Base-by-base conservation (phyloP, 495 filamentous ascomycete genomes). In the Trichoderma erinaceum region DNA sequence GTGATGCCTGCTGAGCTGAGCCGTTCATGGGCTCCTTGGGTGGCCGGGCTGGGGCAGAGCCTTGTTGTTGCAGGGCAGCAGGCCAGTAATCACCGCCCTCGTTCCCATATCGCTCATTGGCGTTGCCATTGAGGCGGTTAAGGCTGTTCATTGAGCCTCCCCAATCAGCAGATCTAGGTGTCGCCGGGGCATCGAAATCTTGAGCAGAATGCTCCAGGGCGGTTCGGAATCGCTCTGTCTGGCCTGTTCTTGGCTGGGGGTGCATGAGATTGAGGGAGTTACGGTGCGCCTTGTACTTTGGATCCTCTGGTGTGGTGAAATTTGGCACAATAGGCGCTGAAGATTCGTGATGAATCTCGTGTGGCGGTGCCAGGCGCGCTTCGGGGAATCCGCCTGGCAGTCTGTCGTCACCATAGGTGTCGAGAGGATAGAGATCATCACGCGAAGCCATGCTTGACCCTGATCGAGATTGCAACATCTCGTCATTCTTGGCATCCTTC, bases 271-370 rank as follows among this genome's bases (percentile, higher is more conserved):
- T 92, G 38, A 96, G 78, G 61, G 91, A 96, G 75, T 95, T 90
- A 64, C 93, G 91, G 76, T 97, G 91, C 21, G 91, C 92, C 73
- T 91, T 88, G 75, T 97, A 97, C 75, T 96, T 96, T 41, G 93
- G 92, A 68, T 92, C 89, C 73, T 97, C 93, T 27, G 92, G 90
- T 21, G 81, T 82, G 72, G 78, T 78, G 64, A 29, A 71, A 69
- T 29, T 70, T 69, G 46, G 32, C 67, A 82, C 70, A 67, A 81
- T 75, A 64, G 82, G 80, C 46, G 84, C 73, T 10, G 89, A 89
- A 1, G 56, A 61, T 61, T 61, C 56, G 56, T 29, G 56, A 61
- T 29, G 56, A 61, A 61, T 61, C 56, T 61, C 56, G 56, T 61
- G 56, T 25, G 56, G 56, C 25, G 56, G 56, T 29, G 56, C 56